phyloP scores from a whole-genome alignment of 805 yeast genomes.

The Jamesozyma piceae region DNA sequence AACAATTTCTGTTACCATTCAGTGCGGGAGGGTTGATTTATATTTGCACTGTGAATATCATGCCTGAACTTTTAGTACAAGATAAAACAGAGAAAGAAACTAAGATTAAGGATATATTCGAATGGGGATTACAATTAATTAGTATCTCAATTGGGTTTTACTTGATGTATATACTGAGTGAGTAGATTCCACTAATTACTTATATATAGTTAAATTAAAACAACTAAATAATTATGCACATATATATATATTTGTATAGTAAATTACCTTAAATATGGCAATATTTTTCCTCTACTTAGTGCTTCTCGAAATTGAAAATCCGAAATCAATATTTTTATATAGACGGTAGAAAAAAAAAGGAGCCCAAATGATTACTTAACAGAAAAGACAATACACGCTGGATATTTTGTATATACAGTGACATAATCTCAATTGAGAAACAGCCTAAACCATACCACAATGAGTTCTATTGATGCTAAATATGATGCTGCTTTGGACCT shows the following conservation, averaged over 20 bases:
- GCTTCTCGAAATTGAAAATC: no score
- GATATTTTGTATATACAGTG: background rate
- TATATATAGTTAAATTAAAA: background rate
- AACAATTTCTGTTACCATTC: slow-evolving; percentile 52
- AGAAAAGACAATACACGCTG: no score
- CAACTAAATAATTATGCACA: background rate
- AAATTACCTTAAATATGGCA: no score
- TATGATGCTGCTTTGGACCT: slow-evolving; percentile 75
- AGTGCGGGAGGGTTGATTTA: slow-evolving; percentile 72
- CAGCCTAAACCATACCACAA: background rate
- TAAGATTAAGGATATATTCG: slow-evolving; percentile 31
- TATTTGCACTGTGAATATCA: slow-evolving; percentile 65
- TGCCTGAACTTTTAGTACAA: slow-evolving; percentile 56
- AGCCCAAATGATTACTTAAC: no score
- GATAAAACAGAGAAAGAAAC: slow-evolving; percentile 7
- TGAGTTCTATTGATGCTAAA: slow-evolving; percentile 8
- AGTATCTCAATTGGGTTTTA: slow-evolving; percentile 47
- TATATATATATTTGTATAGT: no score
- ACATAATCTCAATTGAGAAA: no score
- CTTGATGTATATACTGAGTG: slow-evolving; percentile 39
- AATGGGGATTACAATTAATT: slow-evolving; percentile 39
- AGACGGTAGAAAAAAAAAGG: no score
- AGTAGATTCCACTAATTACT: no score
- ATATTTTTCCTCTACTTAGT: no score
- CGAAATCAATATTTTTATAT: no score